Base-by-base conservation (phyloP, 495 filamentous ascomycete genomes). In the Pyronema domesticum region DNA sequence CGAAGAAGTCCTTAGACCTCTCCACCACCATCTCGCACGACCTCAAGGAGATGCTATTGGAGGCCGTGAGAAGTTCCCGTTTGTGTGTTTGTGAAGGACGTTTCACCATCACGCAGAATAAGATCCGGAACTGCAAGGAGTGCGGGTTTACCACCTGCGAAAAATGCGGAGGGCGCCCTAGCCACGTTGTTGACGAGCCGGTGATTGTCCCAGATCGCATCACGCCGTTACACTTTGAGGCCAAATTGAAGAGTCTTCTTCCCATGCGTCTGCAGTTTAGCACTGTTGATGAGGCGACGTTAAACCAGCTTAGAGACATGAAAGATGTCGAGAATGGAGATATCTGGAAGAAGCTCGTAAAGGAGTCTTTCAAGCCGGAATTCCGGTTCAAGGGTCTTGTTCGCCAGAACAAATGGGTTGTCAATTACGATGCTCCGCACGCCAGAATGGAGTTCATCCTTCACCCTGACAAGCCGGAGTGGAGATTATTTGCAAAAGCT, bases 11-110 rank as follows among this genome's bases (percentile, higher is more conserved):
- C 10, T n/a, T 61, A 33, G 56, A 56, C 13, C 46, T 58, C 15
- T 49, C 56, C 6, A 56, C 54, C 23, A 58, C 60, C 15, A 36
- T 57, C 14, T 64, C 57, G 23, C 58, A 71, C n/a, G 61, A 63
- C 42, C 62, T 73, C 36, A 57, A 63, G 37, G 65, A 67, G 13
- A 59, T 69, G 13, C 33, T 74, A 33, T 37, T 55, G 11, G 51
- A 61, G 37, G 72, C 71, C 30, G 59, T 61, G 6, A 53, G 53
- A 13, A 74, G 69, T 54, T 61, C 67, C 1, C 68, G 76, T 11
- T 65, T 73, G 13, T 85, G 81, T 56, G 57, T 65, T 42, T 85
- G 81, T 54, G 81, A 83, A 63, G 71, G 74, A 18, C 69, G 71
- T 46, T 63, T 64, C n/a, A 54, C 60, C 0, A 65, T 72, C 11